These are phyloP conservation scores for Globisporangium okanoganense DNA, from an alignment of 352 stramenopile species.

Conservation along the genomic window DNA sequence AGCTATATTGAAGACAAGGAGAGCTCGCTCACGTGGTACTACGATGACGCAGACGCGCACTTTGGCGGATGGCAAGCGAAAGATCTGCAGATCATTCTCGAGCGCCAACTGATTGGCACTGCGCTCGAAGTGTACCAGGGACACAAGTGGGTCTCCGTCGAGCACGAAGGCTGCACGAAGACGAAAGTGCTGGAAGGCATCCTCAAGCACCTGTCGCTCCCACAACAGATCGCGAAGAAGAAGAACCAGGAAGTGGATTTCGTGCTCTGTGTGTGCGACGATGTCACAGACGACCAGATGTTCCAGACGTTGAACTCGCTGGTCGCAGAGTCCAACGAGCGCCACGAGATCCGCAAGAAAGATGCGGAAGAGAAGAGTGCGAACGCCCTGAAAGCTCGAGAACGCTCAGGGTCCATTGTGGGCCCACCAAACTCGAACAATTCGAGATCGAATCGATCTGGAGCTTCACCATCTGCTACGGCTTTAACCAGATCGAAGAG, in stretches of 20 bases:
- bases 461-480: not conserved
- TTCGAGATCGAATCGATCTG: conserved; percentile 7
- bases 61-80: conserved; percentile 89
- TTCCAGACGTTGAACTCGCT: conserved; percentile 84
- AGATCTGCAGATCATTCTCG: conserved; percentile 87
- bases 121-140: conserved; percentile 86
- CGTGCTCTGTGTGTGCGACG: conserved; percentile 85
- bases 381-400: conserved; percentile 19
- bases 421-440: conserved; percentile 3
- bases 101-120: conserved; percentile 80
- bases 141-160: conserved; percentile 77
- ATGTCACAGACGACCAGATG: conserved; percentile 89
- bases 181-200: conserved; percentile 70
- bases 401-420: conserved; percentile 26
- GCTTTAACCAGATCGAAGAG: conserved; percentile 16
- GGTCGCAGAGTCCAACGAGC: conserved; percentile 69
- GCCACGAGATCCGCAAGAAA: conserved; percentile 48
- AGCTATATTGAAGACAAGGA: conserved; percentile 86
- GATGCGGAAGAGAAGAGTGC: conserved; percentile 29
- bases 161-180: conserved; percentile 80
- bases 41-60: conserved; percentile 77
- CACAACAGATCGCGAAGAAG: conserved; percentile 60
- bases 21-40: conserved; percentile 87
- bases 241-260: conserved; percentile 82
- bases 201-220: conserved; percentile 65